Evolutionary conservation across 129 eudicot genomes (phyloP).

Genomic region (Centaurea solstitialis): DNA sequence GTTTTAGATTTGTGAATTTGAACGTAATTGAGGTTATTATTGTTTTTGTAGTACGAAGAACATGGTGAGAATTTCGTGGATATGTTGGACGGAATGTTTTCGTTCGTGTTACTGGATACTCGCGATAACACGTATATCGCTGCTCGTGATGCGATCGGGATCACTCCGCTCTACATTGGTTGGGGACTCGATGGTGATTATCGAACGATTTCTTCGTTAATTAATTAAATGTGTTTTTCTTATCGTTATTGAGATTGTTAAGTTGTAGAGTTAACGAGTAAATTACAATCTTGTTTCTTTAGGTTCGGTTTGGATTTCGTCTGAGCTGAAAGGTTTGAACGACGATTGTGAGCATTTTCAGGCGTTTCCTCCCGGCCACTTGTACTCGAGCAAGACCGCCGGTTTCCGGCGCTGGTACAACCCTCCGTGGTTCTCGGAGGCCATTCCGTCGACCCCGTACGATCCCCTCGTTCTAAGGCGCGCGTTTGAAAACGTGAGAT

Average conservation of each 20-base stretch:
- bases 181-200: slow-evolving; percentile 92
- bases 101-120: slow-evolving; percentile 81
- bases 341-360: slow-evolving; percentile 93
- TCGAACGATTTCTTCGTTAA: neutral
- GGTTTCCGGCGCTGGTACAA: slow-evolving; percentile 81
- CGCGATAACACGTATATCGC: slow-evolving; percentile 76
- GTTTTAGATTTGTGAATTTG: neutral
- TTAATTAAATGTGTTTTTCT: neutral
- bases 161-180: slow-evolving; percentile 84
- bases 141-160: slow-evolving; percentile 93
- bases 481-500: slow-evolving; percentile 79
- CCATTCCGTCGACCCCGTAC: slow-evolving; percentile 74
- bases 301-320: slow-evolving; percentile 91
- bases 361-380: slow-evolving; percentile 86
- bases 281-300: neutral
- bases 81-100: slow-evolving; percentile 95
- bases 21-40: neutral
- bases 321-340: slow-evolving; percentile 80
- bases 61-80: slow-evolving; percentile 78
- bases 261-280: neutral
- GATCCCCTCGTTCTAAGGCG: slow-evolving; percentile 74
- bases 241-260: neutral
- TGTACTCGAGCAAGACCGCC: slow-evolving; percentile 79
- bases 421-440: slow-evolving; percentile 89
- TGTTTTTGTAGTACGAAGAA: slow-evolving; percentile 69